Evolutionary conservation across 139 green algal species (phyloP).

Genomic region (Micractinium sp.): DNA sequence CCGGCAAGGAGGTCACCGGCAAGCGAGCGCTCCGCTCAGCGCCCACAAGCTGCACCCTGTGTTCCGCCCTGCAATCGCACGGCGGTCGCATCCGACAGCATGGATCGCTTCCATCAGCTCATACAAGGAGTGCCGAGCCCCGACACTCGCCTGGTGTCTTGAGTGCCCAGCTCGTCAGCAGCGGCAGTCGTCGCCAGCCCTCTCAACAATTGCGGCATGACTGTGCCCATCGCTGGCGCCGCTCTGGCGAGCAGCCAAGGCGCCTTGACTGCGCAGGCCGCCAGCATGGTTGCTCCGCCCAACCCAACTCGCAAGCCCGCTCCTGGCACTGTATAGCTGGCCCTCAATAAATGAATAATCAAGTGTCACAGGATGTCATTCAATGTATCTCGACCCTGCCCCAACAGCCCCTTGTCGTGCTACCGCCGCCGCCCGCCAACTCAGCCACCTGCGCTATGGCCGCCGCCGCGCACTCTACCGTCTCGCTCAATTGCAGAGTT

Average conservation of each 20-base stretch:
- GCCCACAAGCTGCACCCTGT: neutral
- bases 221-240: neutral
- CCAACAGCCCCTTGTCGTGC: too few species aligned
- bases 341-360: neutral
- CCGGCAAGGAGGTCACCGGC: too few species aligned
- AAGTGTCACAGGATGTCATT: neutral
- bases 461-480: too few species aligned
- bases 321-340: neutral
- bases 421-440: too few species aligned
- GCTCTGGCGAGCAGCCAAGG: neutral
- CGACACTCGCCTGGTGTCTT: neutral
- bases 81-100: neutral
- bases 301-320: neutral
- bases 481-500: too few species aligned
- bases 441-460: too few species aligned
- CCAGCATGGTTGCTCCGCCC: neutral
- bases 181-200: neutral
- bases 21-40: neutral
- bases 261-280: neutral
- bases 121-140: neutral
- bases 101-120: neutral
- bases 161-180: neutral
- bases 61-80: too few species aligned
- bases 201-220: neutral
- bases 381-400: neutral